These are phyloP conservation scores for Sanghuangporus baumii DNA, from an alignment of 1,284 basidiomycete species.

Conservation along the genomic window DNA sequence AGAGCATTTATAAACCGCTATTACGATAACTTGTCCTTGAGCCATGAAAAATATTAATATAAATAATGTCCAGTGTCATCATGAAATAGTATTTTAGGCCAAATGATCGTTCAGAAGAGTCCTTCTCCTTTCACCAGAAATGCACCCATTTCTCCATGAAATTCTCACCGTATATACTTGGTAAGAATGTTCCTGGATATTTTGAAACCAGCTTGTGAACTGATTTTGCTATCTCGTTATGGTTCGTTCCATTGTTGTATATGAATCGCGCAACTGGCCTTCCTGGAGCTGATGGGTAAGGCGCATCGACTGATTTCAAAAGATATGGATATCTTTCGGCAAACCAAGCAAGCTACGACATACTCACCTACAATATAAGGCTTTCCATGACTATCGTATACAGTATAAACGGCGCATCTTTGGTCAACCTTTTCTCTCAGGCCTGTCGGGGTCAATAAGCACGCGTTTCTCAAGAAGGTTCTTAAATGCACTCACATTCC, in stretches of 20 bases:
- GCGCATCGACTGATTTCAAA: neutral
- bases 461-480: neutral
- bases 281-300: neutral
- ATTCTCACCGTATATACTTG: neutral
- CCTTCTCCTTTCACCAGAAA: neutral
- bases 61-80: too few species aligned
- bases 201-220: neutral
- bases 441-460: neutral
- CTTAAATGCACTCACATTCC: neutral
- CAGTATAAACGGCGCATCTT: neutral
- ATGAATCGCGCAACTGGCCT: neutral
- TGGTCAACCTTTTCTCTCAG: neutral
- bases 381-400: constrained; percentile 1
- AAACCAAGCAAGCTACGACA: neutral
- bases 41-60: neutral
- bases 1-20: neutral
- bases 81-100: too few species aligned
- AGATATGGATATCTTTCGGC: neutral
- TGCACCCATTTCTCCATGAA: constrained; percentile 1
- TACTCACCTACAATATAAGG: constrained; percentile 2
- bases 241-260: constrained; percentile 1
- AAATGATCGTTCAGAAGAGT: too few species aligned
- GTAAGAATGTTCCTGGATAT: constrained; percentile 4
- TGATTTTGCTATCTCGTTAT: neutral
- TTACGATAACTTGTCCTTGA: neutral